Conservation (phyloP, 2,329 filamentous ascomycete species). For the Phaeosphaeria sp. region DNA sequence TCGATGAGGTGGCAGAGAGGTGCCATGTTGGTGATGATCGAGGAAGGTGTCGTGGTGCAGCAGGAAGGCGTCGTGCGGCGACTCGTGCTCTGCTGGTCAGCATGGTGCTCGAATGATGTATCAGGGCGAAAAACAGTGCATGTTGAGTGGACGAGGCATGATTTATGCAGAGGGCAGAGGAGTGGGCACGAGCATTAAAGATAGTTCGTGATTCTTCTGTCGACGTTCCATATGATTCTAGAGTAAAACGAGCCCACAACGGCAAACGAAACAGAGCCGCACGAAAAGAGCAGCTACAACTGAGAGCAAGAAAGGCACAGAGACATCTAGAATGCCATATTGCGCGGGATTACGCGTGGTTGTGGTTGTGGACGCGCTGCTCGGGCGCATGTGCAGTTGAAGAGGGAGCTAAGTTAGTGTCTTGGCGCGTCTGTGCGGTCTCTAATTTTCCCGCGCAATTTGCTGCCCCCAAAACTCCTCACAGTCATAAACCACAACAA, state of each 20-base stretch:
- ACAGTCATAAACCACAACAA: slow-evolving; percentile 20
- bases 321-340: background rate
- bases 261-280: background rate
- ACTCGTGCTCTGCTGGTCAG: slow-evolving; percentile 44
- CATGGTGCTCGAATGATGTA: slow-evolving; percentile 31
- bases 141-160: slow-evolving; percentile 12
- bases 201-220: background rate
- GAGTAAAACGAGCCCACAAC: background rate
- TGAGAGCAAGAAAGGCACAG: background rate
- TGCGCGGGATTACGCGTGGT: background rate
- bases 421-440: slow-evolving; percentile 12
- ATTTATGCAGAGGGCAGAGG: slow-evolving; percentile 24
- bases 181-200: background rate
- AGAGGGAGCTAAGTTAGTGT: slow-evolving; percentile 21
- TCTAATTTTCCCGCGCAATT: slow-evolving; percentile 24
- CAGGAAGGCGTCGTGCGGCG: slow-evolving; percentile 40
- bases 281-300: background rate
- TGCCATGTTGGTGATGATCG: slow-evolving; percentile 30
- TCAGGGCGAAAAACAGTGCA: slow-evolving; percentile 4
- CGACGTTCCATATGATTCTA: background rate
- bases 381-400: slow-evolving; percentile 3
- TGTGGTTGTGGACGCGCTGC: background rate
- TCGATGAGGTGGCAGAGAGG: slow-evolving; percentile 25
- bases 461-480: slow-evolving; percentile 29
- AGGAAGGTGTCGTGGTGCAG: slow-evolving; percentile 19